Base-by-base conservation (phyloP, 2,329 filamentous ascomycete genomes). In the Endothia cerciana region DNA sequence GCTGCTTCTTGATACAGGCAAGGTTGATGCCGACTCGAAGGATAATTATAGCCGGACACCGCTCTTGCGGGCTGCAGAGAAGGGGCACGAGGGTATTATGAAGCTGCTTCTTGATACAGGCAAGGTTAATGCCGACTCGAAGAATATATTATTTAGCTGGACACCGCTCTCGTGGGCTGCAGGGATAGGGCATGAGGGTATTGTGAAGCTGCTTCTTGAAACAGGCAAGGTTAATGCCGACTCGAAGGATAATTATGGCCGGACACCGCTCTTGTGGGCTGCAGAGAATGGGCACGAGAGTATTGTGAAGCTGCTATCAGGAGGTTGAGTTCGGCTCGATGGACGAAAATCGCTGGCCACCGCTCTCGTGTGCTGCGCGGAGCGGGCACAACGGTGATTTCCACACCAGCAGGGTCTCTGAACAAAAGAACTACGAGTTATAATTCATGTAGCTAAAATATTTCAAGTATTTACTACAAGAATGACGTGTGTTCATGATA, bases 191-290 rank as follows among this genome's bases (percentile, higher is more conserved):
- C 13, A 60, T 11, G 43, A 38, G 19, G 13, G 4, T 36, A 15
- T 61, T 22, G 43, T 51, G 0, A 49, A 25, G 30, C 43, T 61
- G 15, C 59, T 61, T 19, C 43, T 61, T 7, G 30, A 51, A 5
- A 61, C 19, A 25, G 30, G 17, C n/a, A 60, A 61, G 3, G 30
- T 17, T 10, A 30, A 49, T 36, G 17, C 47, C 22, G 45, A 64
- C 11, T 33, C 22, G 11, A 60, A 63, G 15, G 33, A 66, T 30
- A 51, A 60, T 1, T 3, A 40, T 4, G 65, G 55, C 28, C n/a
- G 2, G n/a, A 65, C 63, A 28, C 58, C 63, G 38, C 47, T 67
- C 22, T 57, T 5, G 4, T 45, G 15, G 33, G 65, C 65, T n/a
- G 30, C 30, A 5, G 13, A 2, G 13, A 36, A 22, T 10, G 49